Evolutionary conservation across 1,284 basidiomycete species (phyloP).

Genomic region (Apiotrichum laibachii): DNA sequence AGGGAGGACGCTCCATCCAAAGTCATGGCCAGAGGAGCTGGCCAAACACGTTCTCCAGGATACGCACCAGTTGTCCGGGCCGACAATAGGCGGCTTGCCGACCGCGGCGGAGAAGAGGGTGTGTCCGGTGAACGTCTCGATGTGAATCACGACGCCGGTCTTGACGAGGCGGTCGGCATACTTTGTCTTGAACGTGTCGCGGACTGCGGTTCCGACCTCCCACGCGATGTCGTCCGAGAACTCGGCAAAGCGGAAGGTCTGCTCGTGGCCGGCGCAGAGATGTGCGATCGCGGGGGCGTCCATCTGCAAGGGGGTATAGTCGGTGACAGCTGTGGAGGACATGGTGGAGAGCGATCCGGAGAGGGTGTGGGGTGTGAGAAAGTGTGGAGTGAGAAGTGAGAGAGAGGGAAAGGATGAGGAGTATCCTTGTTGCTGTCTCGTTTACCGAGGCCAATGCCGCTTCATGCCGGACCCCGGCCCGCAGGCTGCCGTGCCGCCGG

Average conservation of each 20-base stretch:
- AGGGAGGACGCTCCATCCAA: too few species aligned
- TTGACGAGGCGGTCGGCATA: constrained; percentile 18
- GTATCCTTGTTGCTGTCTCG: too few species aligned
- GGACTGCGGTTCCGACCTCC: constrained; percentile 33
- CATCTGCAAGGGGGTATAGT: background rate
- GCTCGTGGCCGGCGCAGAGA: constrained; percentile 24
- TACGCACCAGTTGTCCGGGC: constrained; percentile 42
- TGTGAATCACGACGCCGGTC: constrained; percentile 42
- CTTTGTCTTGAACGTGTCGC: constrained; percentile 26
- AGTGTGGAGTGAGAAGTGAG: background rate
- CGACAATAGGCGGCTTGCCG: constrained; percentile 36
- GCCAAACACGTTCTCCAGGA: background rate
- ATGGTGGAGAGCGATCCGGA: background rate
- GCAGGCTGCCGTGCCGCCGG: too few species aligned
- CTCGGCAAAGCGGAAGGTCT: constrained; percentile 20
- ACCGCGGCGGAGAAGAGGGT: constrained; percentile 42
- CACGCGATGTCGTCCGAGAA: constrained; percentile 35
- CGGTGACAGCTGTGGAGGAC: background rate
- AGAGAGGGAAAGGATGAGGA: background rate
- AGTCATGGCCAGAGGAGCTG: too few species aligned
- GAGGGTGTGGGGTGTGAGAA: background rate
- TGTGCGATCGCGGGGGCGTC: constrained; percentile 12
- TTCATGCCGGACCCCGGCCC: too few species aligned
- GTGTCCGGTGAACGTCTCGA: constrained; percentile 43
- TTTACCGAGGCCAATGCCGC: too few species aligned